These are phyloP conservation scores for Hibiscus syriacus DNA, from an alignment of 345 rosid species.

Conservation along the genomic window DNA sequence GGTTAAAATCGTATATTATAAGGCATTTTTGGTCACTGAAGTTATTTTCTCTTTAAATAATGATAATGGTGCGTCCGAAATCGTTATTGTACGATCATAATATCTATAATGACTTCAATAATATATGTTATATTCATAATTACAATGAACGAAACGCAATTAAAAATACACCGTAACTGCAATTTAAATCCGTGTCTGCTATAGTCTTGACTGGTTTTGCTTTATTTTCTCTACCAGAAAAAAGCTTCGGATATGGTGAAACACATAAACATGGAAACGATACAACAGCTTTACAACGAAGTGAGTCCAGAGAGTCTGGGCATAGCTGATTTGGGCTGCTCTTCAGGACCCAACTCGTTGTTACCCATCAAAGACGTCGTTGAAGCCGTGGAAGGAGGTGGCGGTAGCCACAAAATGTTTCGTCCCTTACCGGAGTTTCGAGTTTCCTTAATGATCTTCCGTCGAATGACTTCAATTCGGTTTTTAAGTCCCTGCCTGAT, in stretches of 20 bases:
- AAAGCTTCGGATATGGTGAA: constrained; percentile 65
- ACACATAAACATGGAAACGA: constrained; percentile 45
- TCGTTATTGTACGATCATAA: no score
- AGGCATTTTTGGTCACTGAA: no score
- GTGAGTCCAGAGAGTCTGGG: constrained; percentile 31
- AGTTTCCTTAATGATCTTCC: constrained; percentile 53
- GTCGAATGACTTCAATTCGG: constrained; percentile 56
- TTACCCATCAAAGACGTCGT: constrained; percentile 41
- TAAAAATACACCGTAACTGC: no score
- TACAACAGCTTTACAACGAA: constrained; percentile 37
- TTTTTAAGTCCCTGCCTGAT: constrained; percentile 47
- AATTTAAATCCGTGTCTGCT: no score
- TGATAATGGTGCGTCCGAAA: no score
- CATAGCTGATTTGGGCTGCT: constrained; percentile 83
- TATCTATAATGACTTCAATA: no score
- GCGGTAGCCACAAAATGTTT: constrained; percentile 11
- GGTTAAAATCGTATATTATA: no score
- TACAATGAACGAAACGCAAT: no score
- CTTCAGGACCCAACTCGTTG: constrained; percentile 75
- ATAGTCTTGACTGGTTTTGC: not conserved
- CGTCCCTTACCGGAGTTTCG: constrained; percentile 34
- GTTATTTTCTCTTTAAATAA: no score
- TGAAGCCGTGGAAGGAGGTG: constrained; percentile 28
- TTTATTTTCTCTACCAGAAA: constrained; percentile 33
- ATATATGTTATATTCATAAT: no score